A percentile compares a stretch with the other conserved stretches of the same genome.
Evolutionary conservation across 2,329 filamentous ascomycete genomes (phyloP).

Genomic region (Penicillium brevicompactum): DNA sequence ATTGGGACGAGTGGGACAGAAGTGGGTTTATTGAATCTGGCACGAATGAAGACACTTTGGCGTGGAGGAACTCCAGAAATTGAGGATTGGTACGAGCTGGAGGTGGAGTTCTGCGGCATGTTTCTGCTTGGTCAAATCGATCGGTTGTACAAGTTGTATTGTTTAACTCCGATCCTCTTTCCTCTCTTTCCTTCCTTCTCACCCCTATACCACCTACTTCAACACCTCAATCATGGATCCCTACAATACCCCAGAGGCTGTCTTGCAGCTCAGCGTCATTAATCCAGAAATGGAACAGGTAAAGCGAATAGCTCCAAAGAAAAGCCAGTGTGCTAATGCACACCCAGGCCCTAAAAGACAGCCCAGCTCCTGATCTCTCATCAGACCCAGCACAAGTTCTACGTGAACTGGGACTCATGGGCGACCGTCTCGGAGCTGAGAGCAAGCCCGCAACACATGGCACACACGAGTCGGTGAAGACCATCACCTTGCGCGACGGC

Average conservation of each 20-base stretch:
- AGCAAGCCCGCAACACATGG: conserved; percentile 1
- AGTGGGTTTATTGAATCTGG: neutral
- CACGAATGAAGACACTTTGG: neutral
- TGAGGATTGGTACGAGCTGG: neutral
- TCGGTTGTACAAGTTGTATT: no score
- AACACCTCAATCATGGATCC: conserved; percentile 2
- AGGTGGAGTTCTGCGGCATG: no score
- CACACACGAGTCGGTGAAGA: conserved; percentile 5
- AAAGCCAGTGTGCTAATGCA: neutral
- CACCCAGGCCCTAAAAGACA: conserved; percentile 1
- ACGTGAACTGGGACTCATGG: neutral
- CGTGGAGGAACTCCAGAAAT: neutral
- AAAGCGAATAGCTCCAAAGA: neutral
- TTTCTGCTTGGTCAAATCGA: no score
- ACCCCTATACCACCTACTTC: neutral
- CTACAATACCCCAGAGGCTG: conserved; percentile 21
- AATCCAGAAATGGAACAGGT: conserved; percentile 33
- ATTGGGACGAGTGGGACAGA: neutral
- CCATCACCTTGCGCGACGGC: conserved; percentile 22
- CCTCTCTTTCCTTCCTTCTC: neutral
- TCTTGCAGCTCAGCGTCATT: conserved; percentile 28
- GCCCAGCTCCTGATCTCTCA: conserved; percentile 2
- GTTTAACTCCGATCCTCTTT: neutral
- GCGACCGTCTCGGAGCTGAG: neutral
- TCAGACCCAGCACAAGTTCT: neutral